A percentile compares a stretch with the other conserved stretches of the same genome.
Evolutionary conservation across 768 basidiomycete genomes (phyloP).

Genomic region (Coprinellus micaceus): DNA sequence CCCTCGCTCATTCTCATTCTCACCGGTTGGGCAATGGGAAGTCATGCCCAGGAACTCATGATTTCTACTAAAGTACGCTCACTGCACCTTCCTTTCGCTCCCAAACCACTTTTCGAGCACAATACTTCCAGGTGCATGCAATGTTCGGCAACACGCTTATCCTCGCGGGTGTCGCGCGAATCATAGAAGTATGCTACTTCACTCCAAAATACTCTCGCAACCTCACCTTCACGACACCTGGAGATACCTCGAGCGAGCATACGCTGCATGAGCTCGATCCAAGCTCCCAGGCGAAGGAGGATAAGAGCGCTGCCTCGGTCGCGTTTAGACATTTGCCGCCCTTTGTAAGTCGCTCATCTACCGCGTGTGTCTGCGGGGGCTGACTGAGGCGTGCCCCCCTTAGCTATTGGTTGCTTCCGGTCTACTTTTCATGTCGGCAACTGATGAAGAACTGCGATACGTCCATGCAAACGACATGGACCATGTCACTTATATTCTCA

Average conservation of each 20-base stretch:
- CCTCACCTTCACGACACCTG: conserved; percentile 23
- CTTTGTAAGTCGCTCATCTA: conserved; percentile 55
- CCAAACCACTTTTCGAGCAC: neutral
- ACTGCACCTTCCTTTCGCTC: neutral
- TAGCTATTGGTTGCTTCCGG: conserved; percentile 73
- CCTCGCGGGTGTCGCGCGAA: conserved; percentile 74
- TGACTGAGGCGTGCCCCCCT: neutral
- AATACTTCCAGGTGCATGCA: conserved; percentile 58
- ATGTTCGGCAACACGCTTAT: conserved; percentile 86
- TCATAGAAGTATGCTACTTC: conserved; percentile 84
- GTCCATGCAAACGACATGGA: conserved; percentile 76
- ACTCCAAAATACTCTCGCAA: conserved; percentile 24
- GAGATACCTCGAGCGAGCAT: conserved; percentile 59
- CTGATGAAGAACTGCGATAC: conserved; percentile 82
- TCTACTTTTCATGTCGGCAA: conserved; percentile 89
- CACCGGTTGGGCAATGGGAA: conserved; percentile 93
- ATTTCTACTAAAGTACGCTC: conserved; percentile 69
- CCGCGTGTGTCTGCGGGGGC: neutral
- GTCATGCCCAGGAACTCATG: conserved; percentile 81
- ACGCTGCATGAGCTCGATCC: conserved; percentile 45
- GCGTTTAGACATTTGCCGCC: conserved; percentile 87
- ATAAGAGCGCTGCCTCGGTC: conserved; percentile 35
- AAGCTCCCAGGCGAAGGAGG: conserved; percentile 23
- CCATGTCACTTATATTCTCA: conserved; percentile 85
- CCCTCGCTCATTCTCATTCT: conserved; percentile 81